Conservation (phyloP, 1,139 yeast genomes). For the Tardiomyces blankii region DNA sequence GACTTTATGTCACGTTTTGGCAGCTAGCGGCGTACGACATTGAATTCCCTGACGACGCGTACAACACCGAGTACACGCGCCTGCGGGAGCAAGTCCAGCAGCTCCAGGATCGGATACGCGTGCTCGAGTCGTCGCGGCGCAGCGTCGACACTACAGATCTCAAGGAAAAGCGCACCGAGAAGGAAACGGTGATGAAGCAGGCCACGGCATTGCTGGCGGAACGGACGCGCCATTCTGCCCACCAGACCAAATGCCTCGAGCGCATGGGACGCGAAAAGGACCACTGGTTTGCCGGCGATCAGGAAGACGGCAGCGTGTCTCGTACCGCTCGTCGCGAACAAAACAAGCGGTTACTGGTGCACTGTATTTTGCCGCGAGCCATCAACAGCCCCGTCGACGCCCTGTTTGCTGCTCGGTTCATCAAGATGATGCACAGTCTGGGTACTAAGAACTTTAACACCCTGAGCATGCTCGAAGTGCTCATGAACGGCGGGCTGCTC, state of each 20-base stretch:
- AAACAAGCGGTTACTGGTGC: slow-evolving; percentile 34
- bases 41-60: slow-evolving; percentile 40
- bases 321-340: background rate
- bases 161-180: slow-evolving; percentile 9
- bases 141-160: background rate
- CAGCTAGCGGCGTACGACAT: slow-evolving; percentile 64
- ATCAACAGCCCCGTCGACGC: slow-evolving; percentile 81
- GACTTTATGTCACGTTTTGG: slow-evolving; percentile 62
- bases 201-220: slow-evolving; percentile 17
- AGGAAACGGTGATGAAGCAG: slow-evolving; percentile 14
- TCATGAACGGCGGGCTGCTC: slow-evolving; percentile 42
- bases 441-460: slow-evolving; percentile 37
- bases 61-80: slow-evolving; percentile 32
- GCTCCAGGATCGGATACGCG: slow-evolving; percentile 3
- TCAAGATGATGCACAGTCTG: slow-evolving; percentile 29
- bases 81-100: background rate
- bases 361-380: slow-evolving; percentile 66
- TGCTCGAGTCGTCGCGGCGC: slow-evolving; percentile 1
- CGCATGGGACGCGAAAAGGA: slow-evolving; percentile 24
- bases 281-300: slow-evolving; percentile 23
- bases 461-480: slow-evolving; percentile 33
- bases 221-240: slow-evolving; percentile 23
- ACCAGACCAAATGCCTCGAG: slow-evolving; percentile 22
- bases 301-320: slow-evolving; percentile 2
- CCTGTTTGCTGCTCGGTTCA: background rate